Evolutionary conservation across 2,329 filamentous ascomycete genomes (phyloP).

Genomic region (Paecilomyces dactylethromorphus): DNA sequence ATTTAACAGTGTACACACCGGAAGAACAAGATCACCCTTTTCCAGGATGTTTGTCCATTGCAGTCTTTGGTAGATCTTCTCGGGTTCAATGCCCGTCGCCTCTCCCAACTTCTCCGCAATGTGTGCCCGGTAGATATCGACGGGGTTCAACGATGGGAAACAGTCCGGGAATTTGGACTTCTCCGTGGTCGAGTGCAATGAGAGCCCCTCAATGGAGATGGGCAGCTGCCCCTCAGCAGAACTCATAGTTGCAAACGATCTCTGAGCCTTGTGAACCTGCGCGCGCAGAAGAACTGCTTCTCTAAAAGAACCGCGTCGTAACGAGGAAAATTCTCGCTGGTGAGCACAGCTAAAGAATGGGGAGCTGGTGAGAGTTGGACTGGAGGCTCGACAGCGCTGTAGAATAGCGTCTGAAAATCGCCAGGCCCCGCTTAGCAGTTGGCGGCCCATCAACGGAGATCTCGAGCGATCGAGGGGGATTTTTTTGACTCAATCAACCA

Average conservation of each 20-base stretch:
- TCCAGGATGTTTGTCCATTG: constrained; percentile 41
- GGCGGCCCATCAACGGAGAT: constrained; percentile 31
- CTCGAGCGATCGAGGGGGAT: constrained; percentile 14
- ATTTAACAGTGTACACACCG: constrained; percentile 23
- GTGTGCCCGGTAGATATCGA: constrained; percentile 41
- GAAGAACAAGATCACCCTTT: constrained; percentile 40
- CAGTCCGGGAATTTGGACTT: constrained; percentile 34
- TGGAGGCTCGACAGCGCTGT: constrained; percentile 8
- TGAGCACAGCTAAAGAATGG: not conserved
- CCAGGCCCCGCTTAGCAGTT: constrained; percentile 33
- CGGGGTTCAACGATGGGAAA: constrained; percentile 39
- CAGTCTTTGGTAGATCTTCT: constrained; percentile 33
- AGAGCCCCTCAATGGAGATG: constrained; percentile 30
- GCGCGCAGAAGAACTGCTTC: constrained; percentile 7
- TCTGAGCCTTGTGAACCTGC: not conserved
- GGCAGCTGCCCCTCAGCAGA: constrained; percentile 23
- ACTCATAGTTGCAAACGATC: constrained; percentile 23
- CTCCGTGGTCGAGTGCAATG: constrained; percentile 33
- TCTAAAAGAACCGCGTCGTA: constrained; percentile 6
- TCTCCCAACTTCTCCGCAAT: constrained; percentile 37
- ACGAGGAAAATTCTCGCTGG: not conserved
- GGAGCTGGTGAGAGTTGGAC: constrained; percentile 7
- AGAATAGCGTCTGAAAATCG: constrained; percentile 26
- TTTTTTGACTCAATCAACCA: constrained; percentile 19
- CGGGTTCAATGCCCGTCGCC: constrained; percentile 30